Evolutionary conservation across 345 rosid genomes (phyloP), one percentile per base, ranked within the genome.

Genomic region (Acer campestre): DNA sequence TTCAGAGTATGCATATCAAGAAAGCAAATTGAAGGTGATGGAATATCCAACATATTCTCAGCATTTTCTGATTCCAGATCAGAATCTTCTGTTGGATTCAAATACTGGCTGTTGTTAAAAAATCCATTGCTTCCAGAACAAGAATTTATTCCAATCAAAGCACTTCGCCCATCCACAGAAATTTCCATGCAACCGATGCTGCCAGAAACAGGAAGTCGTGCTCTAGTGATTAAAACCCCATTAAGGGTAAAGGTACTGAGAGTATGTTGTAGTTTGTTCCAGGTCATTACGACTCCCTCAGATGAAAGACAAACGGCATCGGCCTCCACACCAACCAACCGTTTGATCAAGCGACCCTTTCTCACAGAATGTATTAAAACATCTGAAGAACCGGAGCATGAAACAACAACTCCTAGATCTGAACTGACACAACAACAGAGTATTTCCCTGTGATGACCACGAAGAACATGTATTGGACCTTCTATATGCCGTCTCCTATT

Each of bases 381-480:
- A 82, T 89, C 94, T 29, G 97, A 86, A n/a, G 91, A 86, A 55
- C 81, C 83, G 20, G 98, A 89, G 75, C 90, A 90, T 4, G 99
- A 96, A 74, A 90, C 95, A 71, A 87, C 89, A 59, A 96, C 80
- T 74, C 99, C 98, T 46, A 90, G 89, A 84, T 92, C 98, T 38
- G 98, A 92, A 84, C 90, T 96, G 74, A 94, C 89, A 75, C 95
- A 92, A 80, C 98, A 94, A 80, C 87, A 86, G 44, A 87, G 81
- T 82, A 96, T 79, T 77, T 94, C 97, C 73, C 83, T 79, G 65
- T 76, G 90, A 61, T 96, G 98, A 46, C 99, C 98, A 64, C 97
- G 94, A 23, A 96, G 93, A 76, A 92, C 97, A 80, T 96, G 98
- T 75, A 94, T 76, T 11, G 98, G 98, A 79, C 99, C 99, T 87